These are phyloP conservation scores for Luzula sylvatica DNA, from an alignment of 176 grass and related monocot species.

Conservation along the genomic window DNA sequence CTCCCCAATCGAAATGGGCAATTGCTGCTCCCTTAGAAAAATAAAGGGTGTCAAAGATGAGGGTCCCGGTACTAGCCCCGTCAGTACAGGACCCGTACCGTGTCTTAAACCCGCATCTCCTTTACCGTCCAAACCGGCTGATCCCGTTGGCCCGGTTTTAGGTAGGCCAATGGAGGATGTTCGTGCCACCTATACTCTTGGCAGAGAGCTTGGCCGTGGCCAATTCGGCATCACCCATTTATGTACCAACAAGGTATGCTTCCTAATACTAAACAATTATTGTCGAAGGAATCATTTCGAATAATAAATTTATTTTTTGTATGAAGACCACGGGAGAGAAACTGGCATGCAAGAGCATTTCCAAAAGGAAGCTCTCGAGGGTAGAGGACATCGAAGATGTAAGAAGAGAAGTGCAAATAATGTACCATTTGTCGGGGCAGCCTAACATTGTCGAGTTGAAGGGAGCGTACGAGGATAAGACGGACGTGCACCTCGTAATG, in stretches of 20 bases:
- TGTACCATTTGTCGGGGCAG: constrained; percentile 68
- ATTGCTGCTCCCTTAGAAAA: constrained; percentile 50
- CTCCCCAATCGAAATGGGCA: constrained; percentile 42
- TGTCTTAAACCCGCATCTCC: not conserved
- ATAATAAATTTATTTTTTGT: no score
- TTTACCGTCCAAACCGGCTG: constrained; percentile 19
- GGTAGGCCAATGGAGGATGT: constrained; percentile 65
- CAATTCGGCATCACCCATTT: constrained; percentile 89
- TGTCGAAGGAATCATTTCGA: no score
- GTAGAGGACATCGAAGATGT: constrained; percentile 65
- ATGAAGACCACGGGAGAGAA: constrained; percentile 32
- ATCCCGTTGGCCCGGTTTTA: constrained; percentile 45
- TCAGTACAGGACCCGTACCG: not conserved
- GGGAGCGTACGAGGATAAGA: constrained; percentile 73
- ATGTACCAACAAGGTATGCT: constrained; percentile 46
- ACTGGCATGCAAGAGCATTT: constrained; percentile 76
- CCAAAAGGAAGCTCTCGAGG: constrained; percentile 49
- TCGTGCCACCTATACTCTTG: constrained; percentile 32
- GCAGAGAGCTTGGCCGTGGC: constrained; percentile 76
- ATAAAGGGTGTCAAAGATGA: not conserved
- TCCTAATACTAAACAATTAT: not conserved
- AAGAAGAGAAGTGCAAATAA: constrained; percentile 65
- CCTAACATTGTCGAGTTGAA: constrained; percentile 47
- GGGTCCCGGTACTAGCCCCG: not conserved
- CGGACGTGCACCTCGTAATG: constrained; percentile 75